Percentiles rank a stretch among this genome's conserved stretches.
phyloP scores from a whole-genome alignment of 345 rosid genomes.

The Populus alba region DNA sequence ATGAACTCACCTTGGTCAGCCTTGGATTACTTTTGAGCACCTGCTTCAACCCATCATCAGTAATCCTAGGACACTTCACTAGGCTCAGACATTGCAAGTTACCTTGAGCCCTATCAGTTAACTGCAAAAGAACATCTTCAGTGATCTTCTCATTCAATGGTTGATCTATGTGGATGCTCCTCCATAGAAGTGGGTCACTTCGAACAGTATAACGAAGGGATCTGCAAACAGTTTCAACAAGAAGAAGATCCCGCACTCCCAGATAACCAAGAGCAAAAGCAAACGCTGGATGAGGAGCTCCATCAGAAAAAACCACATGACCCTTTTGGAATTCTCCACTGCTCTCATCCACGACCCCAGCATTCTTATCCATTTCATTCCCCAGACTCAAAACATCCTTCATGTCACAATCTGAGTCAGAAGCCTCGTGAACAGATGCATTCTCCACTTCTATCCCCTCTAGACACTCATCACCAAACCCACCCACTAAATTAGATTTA shows the following conservation, averaged over 20 bases:
- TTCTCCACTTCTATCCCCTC: slow-evolving; percentile 30
- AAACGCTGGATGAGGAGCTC: slow-evolving; percentile 54
- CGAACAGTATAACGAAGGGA: slow-evolving; percentile 48
- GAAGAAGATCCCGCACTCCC: slow-evolving; percentile 70
- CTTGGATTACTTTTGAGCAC: slow-evolving; percentile 64
- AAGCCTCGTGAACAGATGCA: slow-evolving; percentile 17
- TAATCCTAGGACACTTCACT: slow-evolving; percentile 69
- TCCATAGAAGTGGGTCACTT: slow-evolving; percentile 74
- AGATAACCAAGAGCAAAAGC: slow-evolving; percentile 57
- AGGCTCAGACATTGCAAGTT: slow-evolving; percentile 73
- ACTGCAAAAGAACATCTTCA: slow-evolving; percentile 66
- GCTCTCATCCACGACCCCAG: slow-evolving; percentile 16
- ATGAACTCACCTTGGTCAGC: slow-evolving; percentile 57
- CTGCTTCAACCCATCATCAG: slow-evolving; percentile 59
- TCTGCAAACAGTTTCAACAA: slow-evolving; percentile 63
- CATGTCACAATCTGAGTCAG: slow-evolving; percentile 31
- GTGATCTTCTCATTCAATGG: slow-evolving; percentile 88
- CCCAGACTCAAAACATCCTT: slow-evolving; percentile 33
- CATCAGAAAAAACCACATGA: slow-evolving; percentile 22
- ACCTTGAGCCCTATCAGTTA: slow-evolving; percentile 75
- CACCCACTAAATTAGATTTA: slow-evolving; percentile 24
- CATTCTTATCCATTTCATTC: slow-evolving; percentile 19
- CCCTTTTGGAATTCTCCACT: slow-evolving; percentile 25
- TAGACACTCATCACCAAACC: slow-evolving; percentile 25
- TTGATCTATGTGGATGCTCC: slow-evolving; percentile 62